Percentiles rank a stretch among this genome's conserved stretches.
phyloP scores from a whole-genome alignment of 768 basidiomycete species.

The Omphalotus guepiniiformis region DNA sequence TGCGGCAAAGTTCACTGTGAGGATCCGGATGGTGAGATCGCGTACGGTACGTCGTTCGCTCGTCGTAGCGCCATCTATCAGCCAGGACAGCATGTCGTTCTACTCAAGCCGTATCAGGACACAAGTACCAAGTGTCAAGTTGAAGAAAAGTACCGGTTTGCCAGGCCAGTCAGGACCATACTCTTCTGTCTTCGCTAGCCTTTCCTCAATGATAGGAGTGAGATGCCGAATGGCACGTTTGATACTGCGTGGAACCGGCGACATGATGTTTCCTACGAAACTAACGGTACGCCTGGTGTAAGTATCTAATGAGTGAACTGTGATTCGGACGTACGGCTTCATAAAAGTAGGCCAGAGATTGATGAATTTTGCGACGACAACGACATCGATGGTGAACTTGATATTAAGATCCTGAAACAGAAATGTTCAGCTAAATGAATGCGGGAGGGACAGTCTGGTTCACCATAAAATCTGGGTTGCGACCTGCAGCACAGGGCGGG shows the following conservation, averaged over 20 bases:
- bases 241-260: background rate
- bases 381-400: slow-evolving; percentile 28
- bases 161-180: slow-evolving; percentile 27
- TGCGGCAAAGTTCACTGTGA: slow-evolving; percentile 33
- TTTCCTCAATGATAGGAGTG: slow-evolving; percentile 27
- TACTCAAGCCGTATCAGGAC: slow-evolving; percentile 9
- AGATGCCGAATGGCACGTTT: slow-evolving; percentile 19
- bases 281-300: background rate
- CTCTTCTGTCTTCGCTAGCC: slow-evolving; percentile 22
- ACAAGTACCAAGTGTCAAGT: background rate
- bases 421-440: background rate
- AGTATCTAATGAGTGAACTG: background rate
- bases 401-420: background rate
- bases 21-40: slow-evolving; percentile 25
- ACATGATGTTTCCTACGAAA: background rate
- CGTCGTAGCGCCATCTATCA: slow-evolving; percentile 27
- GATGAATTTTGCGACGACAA: slow-evolving; percentile 22
- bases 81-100: slow-evolving; percentile 38
- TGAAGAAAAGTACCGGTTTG: slow-evolving; percentile 20
- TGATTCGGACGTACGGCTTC: slow-evolving; percentile 32
- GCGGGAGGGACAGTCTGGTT: background rate
- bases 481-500: slow-evolving; percentile 25
- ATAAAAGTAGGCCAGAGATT: slow-evolving; percentile 31
- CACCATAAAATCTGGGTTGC: slow-evolving; percentile 30
- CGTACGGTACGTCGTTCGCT: slow-evolving; percentile 20